Base-by-base conservation (phyloP, 208 protist genomes). In the Blastocrithidia nonstop region DNA sequence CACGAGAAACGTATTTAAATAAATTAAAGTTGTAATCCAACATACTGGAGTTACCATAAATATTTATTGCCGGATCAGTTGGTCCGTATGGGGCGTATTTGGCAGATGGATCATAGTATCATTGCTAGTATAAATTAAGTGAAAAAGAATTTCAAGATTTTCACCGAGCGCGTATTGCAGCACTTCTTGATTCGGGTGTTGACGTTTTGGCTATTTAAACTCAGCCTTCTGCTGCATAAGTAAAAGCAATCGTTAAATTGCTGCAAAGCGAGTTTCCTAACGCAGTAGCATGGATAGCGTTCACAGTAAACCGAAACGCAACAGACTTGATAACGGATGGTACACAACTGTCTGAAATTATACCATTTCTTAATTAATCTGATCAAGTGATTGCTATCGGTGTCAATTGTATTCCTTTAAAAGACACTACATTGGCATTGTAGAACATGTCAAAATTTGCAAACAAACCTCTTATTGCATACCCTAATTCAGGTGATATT, bases 141-240 rank as follows among this genome's bases (percentile, higher is more conserved):
- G 29, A 25, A 13, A 60, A 45, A 20, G 45, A 61, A 29, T 68
- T 79, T 25, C 49, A 69, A 16, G 36, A 43, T 23, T 84, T 84
- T 26, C 74, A 84, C 50, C 66, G 63, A 4, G 3, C 51, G 5
- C 66, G 71, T 19, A 74, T 84, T 40, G 48, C 40, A 0, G 58
- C 61, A 7, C 54, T 84, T 23, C 47, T 76, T 9, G 26, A 33
- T 11, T 61, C 63, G 3, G 70, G 67, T 21, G 70, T 56, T 7
- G 74, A 84, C 27, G 56, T 79, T 32, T 43, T 84, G n/a, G 74
- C 70, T 13, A 39, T 84, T 25, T 66, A 84, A 45, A 84, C 74
- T 6, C 70, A 80, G 43, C 55, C 74, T 9, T 69, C 51, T 3
- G 52, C 45, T 4, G 50, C 49, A 2, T 71, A 80, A 38, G 69